These are phyloP conservation scores for Rubroshorea leprosula DNA, from an alignment of 345 rosid genomes.

Conservation along the genomic window DNA sequence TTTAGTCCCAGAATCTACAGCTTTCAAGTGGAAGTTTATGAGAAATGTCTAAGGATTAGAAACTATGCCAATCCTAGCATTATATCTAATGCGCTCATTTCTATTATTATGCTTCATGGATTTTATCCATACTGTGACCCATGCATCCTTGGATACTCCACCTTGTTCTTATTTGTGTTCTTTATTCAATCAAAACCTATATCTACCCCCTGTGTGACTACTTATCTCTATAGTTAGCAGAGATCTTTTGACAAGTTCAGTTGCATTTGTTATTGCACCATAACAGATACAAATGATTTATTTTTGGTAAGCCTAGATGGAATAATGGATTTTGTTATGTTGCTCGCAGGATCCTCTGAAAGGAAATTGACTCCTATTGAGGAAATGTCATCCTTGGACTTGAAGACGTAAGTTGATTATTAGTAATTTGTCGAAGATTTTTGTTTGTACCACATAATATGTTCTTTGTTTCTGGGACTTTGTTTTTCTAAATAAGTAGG, in stretches of 20 bases:
- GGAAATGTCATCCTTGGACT: conserved; percentile 54
- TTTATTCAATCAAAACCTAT: too few species aligned
- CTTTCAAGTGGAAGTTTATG: too few species aligned
- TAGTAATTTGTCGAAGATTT: neutral
- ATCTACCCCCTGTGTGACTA: too few species aligned
- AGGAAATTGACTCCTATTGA: conserved; percentile 53
- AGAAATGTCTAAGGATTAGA: too few species aligned
- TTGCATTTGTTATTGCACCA: neutral
- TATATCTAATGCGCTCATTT: too few species aligned
- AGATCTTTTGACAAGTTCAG: conserved; percentile 2
- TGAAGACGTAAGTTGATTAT: conserved; percentile 57
- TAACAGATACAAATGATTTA: conserved; percentile 2
- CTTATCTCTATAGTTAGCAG: too few species aligned
- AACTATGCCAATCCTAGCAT: too few species aligned
- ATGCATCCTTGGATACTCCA: too few species aligned
- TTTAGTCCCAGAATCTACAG: too few species aligned
- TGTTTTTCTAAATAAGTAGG: conserved; percentile 3
- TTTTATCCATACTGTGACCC: too few species aligned
- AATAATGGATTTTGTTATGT: neutral
- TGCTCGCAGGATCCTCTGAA: conserved; percentile 55
- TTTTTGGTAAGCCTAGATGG: conserved; percentile 3
- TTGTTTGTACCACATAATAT: neutral
- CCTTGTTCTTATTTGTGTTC: too few species aligned
- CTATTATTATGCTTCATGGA: too few species aligned
- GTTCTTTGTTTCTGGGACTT: neutral